A percentile compares a stretch with the other conserved stretches of the same genome.
These are phyloP conservation scores for Rutstroemia sp. DNA, from an alignment of 2,329 filamentous ascomycete species.

Conservation along the genomic window DNA sequence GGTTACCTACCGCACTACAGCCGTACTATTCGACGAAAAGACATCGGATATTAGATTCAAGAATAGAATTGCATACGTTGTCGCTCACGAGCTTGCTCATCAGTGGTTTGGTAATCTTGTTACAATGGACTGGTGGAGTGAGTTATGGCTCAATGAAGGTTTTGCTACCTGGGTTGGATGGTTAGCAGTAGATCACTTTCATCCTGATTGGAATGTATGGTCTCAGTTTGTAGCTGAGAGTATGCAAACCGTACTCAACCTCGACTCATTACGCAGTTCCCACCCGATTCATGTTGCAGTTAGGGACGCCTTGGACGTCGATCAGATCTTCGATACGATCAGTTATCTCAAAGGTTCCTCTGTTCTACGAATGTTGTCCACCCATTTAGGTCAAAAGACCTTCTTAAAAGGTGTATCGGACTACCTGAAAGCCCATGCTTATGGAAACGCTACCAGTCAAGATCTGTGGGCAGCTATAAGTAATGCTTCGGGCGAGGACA, in stretches of 20 bases:
- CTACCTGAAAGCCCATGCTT: slow-evolving; percentile 84
- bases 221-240: slow-evolving; percentile 94
- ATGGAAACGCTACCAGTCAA: slow-evolving; percentile 83
- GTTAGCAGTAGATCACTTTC: slow-evolving; percentile 67
- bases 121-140: slow-evolving; percentile 96
- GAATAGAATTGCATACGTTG: slow-evolving; percentile 91
- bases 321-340: slow-evolving; percentile 96
- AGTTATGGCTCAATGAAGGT: slow-evolving; percentile 90
- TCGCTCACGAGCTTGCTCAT: slow-evolving; percentile 95
- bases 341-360: slow-evolving; percentile 96
- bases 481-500: slow-evolving; percentile 80
- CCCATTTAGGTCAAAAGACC: slow-evolving; percentile 77
- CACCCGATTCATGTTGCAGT: slow-evolving; percentile 97
- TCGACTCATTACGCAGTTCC: slow-evolving; percentile 84
- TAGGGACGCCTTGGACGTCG: slow-evolving; percentile 86
- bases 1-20: slow-evolving; percentile 91
- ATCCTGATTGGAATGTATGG: slow-evolving; percentile 98
- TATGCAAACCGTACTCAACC: slow-evolving; percentile 82
- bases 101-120: slow-evolving; percentile 96
- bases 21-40: slow-evolving; percentile 91
- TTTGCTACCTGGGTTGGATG: slow-evolving; percentile 99
- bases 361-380: slow-evolving; percentile 91
- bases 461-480: slow-evolving; percentile 87
- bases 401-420: slow-evolving; percentile 87
- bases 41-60: slow-evolving; percentile 85